Conservation (phyloP, 306 rosid genomes). For the Acmispon strigosus region DNA sequence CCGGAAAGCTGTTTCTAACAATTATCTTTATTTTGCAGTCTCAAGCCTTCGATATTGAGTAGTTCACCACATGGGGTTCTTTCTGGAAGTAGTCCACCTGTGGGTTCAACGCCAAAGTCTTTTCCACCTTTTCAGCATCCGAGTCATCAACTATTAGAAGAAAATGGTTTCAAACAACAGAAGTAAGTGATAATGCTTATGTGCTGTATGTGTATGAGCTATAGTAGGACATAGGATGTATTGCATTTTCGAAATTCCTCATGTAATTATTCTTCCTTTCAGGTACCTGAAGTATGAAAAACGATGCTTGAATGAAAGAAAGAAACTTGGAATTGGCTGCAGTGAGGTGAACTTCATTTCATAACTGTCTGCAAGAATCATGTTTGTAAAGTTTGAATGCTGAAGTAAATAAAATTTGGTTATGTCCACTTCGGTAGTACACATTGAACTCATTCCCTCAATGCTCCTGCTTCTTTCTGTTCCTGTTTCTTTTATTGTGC, state of each 20-base stretch:
- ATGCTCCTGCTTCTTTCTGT: background rate
- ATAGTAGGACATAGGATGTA: background rate
- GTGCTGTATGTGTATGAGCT: background rate
- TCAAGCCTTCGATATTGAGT: constrained; percentile 68
- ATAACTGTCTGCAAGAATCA: background rate
- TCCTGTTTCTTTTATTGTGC: background rate
- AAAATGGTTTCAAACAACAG: constrained; percentile 93
- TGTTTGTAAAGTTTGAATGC: background rate
- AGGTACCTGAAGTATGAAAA: constrained; percentile 82
- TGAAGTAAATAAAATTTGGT: background rate
- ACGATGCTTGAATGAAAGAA: constrained; percentile 80
- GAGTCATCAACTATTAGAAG: constrained; percentile 94
- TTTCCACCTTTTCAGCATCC: constrained; percentile 98
- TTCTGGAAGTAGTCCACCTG: constrained; percentile 80
- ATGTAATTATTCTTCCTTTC: constrained; percentile 32
- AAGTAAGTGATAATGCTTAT: constrained; percentile 51
- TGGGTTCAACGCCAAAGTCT: constrained; percentile 95
- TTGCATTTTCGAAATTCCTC: constrained; percentile 15
- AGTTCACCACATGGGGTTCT: constrained; percentile 77
- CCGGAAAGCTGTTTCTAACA: constrained; percentile 21
- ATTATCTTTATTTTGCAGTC: constrained; percentile 44
- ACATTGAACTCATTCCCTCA: background rate
- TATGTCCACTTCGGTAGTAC: background rate
- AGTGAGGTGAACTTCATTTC: constrained; percentile 71
- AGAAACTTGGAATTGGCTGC: constrained; percentile 95